Evolutionary conservation across 2,329 filamentous ascomycete species (phyloP), one percentile per base, ranked within the genome.

Genomic region (Curvularia spicifera): DNA sequence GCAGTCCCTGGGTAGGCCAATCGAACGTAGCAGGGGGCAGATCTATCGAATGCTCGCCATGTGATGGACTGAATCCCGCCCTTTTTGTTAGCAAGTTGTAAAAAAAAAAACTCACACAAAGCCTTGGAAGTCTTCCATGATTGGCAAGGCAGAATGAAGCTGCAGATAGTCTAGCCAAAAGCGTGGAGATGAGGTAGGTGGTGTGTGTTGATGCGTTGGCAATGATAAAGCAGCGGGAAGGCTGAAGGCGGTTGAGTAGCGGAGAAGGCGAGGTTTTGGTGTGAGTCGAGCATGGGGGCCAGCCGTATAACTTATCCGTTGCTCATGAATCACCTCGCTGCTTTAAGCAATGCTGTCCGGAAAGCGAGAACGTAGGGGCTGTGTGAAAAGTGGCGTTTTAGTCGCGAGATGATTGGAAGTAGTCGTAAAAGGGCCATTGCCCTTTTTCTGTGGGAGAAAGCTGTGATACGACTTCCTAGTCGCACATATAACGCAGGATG

Each of bases 41-140:
- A n/a, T n/a, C n/a, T n/a, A n/a, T n/a, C n/a, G n/a, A n/a, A n/a
- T n/a, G n/a, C n/a, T n/a, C n/a, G n/a, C n/a, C n/a, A n/a, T n/a
- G n/a, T n/a, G n/a, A n/a, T n/a, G n/a, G n/a, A n/a, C n/a, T n/a
- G n/a, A n/a, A n/a, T n/a, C 22, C 2, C 22, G 26, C 26, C 26
- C 26, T 28, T 28, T 28, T 28, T 28, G 26, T 28, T 28, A 28
- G 26, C 26, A 28, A 28, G 26, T 28, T 28, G 6, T 28, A 43
- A 39, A 51, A 56, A 56, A 45, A 56, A 56, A 51, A 40, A 13
- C 53, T 46, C 40, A 56, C 53, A 47, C 40, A 6, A 39, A 12
- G 1, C 44, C 47, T 4, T 3, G 37, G 2, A 28, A 28, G 5
- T 39, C 29, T 24, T 56, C 40, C 47, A 51, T 56, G 47, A 56